A percentile compares a stretch with the other conserved stretches of the same genome.
Evolutionary conservation across 139 green algal species (phyloP).

Genomic region (Tetradesmus lagerheimii): DNA sequence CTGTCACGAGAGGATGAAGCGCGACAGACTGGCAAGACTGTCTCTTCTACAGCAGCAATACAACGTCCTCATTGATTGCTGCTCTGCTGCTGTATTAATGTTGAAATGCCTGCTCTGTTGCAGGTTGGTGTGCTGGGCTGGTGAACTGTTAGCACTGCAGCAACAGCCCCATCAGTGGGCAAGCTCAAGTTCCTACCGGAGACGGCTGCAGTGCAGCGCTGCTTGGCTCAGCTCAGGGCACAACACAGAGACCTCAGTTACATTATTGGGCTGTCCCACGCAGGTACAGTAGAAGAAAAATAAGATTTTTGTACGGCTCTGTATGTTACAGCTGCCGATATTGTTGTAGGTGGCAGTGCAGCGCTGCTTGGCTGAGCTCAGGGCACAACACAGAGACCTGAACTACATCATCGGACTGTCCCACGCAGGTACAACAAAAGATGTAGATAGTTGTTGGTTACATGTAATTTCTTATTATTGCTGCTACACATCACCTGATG

Average conservation of each 20-base stretch:
- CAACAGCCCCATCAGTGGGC: background rate
- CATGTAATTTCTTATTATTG: too few species aligned
- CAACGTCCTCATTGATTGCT: too few species aligned
- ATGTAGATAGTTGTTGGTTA: too few species aligned
- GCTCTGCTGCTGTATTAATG: too few species aligned
- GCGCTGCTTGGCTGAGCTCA: slow-evolving; percentile 7
- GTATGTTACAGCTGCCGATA: background rate
- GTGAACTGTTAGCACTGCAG: background rate
- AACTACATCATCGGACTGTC: slow-evolving; percentile 24
- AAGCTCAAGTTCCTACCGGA: background rate
- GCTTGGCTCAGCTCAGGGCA: background rate
- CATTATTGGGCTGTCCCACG: slow-evolving; percentile 25
- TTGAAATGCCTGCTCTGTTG: too few species aligned
- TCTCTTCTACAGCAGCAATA: too few species aligned
- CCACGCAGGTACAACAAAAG: slow-evolving; percentile 4
- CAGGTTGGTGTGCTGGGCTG: slow-evolving; percentile 43
- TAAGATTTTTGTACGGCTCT: background rate
- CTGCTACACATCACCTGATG: too few species aligned
- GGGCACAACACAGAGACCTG: slow-evolving; percentile 12
- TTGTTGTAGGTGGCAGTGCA: background rate
- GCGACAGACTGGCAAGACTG: too few species aligned
- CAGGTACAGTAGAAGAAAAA: background rate
- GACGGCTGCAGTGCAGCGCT: background rate
- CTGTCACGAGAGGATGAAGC: too few species aligned
- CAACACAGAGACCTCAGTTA: slow-evolving; percentile 32